Conservation (phyloP, 129 eudicot genomes). For the Calendula officinalis region DNA sequence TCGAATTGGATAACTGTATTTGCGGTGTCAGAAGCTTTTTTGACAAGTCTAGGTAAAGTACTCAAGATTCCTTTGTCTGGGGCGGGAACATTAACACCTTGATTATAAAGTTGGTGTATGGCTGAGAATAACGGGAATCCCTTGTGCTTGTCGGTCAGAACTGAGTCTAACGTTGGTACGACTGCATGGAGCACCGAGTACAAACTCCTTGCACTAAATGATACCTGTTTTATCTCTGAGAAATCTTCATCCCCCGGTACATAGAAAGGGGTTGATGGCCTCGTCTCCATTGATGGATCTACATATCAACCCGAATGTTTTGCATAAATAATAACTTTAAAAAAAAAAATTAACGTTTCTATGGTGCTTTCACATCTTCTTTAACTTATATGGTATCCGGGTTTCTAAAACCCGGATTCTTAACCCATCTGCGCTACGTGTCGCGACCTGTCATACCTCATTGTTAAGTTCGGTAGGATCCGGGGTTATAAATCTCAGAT, state of each 20-base stretch:
- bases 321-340: too few relatives aligned
- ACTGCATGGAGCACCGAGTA: slow-evolving; percentile 44
- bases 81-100: slow-evolving; percentile 38
- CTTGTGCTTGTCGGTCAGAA: slow-evolving; percentile 7
- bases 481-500: too few relatives aligned
- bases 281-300: slow-evolving; percentile 15
- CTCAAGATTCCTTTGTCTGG: background rate
- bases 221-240: slow-evolving; percentile 40
- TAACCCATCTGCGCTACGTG: too few relatives aligned
- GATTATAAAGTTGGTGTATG: slow-evolving; percentile 47
- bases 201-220: slow-evolving; percentile 38
- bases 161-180: slow-evolving; percentile 33
- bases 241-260: slow-evolving; percentile 69
- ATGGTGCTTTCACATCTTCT: too few relatives aligned
- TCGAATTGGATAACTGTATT: too few relatives aligned
- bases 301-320: background rate
- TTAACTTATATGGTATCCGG: too few relatives aligned
- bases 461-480: too few relatives aligned
- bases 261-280: slow-evolving; percentile 34
- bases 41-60: too few relatives aligned
- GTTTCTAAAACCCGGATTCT: too few relatives aligned
- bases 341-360: too few relatives aligned
- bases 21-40: too few relatives aligned
- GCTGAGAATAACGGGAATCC: slow-evolving; percentile 51
- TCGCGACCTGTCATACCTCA: too few relatives aligned